phyloP scores from a whole-genome alignment of 768 basidiomycete species.

The Coprinopsis strossmayeri region DNA sequence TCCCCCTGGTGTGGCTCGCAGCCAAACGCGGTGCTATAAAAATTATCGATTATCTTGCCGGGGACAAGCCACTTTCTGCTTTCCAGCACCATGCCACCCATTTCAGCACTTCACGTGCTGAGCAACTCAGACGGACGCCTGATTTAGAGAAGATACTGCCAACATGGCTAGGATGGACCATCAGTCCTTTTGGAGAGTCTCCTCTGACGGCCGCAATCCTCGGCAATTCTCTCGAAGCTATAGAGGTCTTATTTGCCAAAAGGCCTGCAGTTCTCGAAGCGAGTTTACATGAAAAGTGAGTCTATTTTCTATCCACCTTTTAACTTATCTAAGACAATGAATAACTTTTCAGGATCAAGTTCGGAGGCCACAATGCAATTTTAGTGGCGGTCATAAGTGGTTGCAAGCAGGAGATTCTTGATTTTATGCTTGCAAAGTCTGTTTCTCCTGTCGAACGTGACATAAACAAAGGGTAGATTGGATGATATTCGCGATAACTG shows the following conservation, averaged over 20 bases:
- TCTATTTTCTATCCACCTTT: too few species aligned
- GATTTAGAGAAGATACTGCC: slow-evolving; percentile 37
- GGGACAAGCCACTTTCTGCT: slow-evolving; percentile 39
- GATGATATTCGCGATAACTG: too few species aligned
- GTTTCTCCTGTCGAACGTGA: slow-evolving; percentile 39
- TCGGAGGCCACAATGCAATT: slow-evolving; percentile 38
- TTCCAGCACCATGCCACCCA: slow-evolving; percentile 42
- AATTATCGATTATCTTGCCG: slow-evolving; percentile 42
- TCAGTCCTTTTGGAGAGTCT: slow-evolving; percentile 43
- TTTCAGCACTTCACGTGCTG: slow-evolving; percentile 35
- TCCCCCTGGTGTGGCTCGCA: slow-evolving; percentile 43
- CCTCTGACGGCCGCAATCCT: slow-evolving; percentile 41
- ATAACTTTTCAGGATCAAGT: slow-evolving; percentile 35
- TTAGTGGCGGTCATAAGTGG: slow-evolving; percentile 31
- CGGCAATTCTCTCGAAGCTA: slow-evolving; percentile 25
- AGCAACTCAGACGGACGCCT: slow-evolving; percentile 30
- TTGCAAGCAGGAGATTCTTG: slow-evolving; percentile 29
- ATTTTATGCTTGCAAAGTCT: slow-evolving; percentile 43
- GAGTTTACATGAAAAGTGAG: slow-evolving; percentile 38
- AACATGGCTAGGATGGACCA: slow-evolving; percentile 45
- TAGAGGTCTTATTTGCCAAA: slow-evolving; percentile 38
- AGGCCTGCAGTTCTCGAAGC: slow-evolving; percentile 33
- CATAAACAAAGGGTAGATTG: slow-evolving; percentile 38
- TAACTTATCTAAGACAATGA: neutral
- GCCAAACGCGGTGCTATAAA: slow-evolving; percentile 21